Base-by-base conservation (phyloP, 1,284 basidiomycete genomes). In the Melampsora medusae region DNA sequence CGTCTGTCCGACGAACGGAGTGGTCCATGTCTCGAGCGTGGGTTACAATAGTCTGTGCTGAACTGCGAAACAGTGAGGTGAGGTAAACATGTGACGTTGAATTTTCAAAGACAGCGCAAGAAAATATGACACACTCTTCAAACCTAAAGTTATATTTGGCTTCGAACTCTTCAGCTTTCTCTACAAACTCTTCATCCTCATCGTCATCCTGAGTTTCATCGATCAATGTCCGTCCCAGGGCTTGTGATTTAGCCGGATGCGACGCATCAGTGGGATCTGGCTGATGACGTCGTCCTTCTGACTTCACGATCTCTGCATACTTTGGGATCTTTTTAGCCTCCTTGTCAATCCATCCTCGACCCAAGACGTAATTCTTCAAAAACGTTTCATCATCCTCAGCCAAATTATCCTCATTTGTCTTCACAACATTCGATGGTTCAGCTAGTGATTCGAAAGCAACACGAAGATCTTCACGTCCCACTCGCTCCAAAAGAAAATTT, bases 71-170 rank as follows among this genome's bases (percentile, higher is more conserved):
- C 53, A 60, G 4, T 22, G 22, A 59, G n/a, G 9, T 4, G 53
- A 22, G 17, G 16, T 19, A 22, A 59, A 59, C 5, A 22, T 4
- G 22, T 59, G 0, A 22, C 3, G 17, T 25, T 59, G 14, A 59
- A 59, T 10, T 46, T 46, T 16, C 14, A 46, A 14, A 46, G 14
- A 9, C 6, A 59, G 53, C 53, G 28, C 38, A 49, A 50, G 75
- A 28, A 59, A 60, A 35, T 16, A 16, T 16, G 38, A 88, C 91
- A 82, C 79, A 92, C 88, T 92, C 91, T 83, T 97, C 93, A 82
- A 92, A 96, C 69, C 93, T 89, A 85, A 94, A 94, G 82, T 96
- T 96, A 84, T 95, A 96, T n/a, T 90, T 90, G 19, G 87, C 87
- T 82, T 92, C 91, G 78, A 91, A 92, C 35, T 86, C 86, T 33